Base-by-base conservation (phyloP, 768 basidiomycete genomes). In the Panaeolus papilionaceus region DNA sequence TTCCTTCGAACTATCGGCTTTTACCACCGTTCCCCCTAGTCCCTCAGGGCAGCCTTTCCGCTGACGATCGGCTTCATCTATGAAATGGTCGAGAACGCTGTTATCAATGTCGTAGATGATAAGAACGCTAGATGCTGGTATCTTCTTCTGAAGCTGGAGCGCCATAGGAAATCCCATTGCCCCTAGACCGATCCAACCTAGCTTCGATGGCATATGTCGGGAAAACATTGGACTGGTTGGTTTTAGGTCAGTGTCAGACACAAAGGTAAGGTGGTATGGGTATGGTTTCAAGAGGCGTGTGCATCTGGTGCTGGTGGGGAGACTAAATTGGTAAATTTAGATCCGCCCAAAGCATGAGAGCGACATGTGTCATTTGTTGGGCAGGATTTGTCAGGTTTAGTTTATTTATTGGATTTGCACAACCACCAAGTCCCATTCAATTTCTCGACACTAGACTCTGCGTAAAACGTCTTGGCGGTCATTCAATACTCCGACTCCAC, bases 161-260 rank as follows among this genome's bases (percentile, higher is more conserved):
- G 80, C 81, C 83, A 84, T 83, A 0, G 82, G 83, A 69, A 79
- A 81, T 3, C 81, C 81, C 82, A 84, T 83, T 1, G 81, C 81
- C 11, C 82, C 82, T 5, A 82, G 72, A 18, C 82, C 81, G 63
- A 84, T 75, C 80, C 80, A 83, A 67, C 81, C 82, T 1, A 58
- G 26, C 14, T 37, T 58, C 9, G 14, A 37, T 16, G 54, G 28
- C 26, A 58, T 58, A 23, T 58, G 10, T 37, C 33, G 28, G 28
- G 26, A 58, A 33, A 28, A 33, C 54, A 58, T 58, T 16, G 54
- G 14, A 5, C 33, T 33, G 33, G 7, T 47, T 11, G 16, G 33
- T 33, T 33, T 33, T 33, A 33, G 33, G 33, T 5, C 3, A 5
- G 33, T 33, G 33, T 33, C 33, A 33, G 33, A 33, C 33, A 33